These are phyloP conservation scores for Suillus sp. DNA, from an alignment of 768 basidiomycete genomes.

Conservation along the genomic window DNA sequence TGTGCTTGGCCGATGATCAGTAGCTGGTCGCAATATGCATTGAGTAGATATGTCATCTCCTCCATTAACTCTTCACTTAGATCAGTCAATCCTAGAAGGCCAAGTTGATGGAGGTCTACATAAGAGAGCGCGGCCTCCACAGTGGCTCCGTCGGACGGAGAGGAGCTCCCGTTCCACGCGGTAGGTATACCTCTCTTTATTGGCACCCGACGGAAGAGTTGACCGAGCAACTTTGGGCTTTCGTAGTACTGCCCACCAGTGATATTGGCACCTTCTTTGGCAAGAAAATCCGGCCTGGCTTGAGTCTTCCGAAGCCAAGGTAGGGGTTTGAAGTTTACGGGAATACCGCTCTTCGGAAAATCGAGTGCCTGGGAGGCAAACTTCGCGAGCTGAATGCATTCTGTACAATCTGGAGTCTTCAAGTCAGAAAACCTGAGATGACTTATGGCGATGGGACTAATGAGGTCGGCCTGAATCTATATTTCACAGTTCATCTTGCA, in stretches of 20 bases:
- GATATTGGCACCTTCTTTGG: conserved; percentile 53
- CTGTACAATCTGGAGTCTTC: conserved; percentile 44
- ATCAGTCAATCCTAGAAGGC: conserved; percentile 27
- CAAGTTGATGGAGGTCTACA: conserved; percentile 30
- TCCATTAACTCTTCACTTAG: conserved; percentile 31
- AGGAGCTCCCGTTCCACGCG: conserved; percentile 17
- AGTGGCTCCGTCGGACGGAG: conserved; percentile 30
- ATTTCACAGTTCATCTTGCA: background rate
- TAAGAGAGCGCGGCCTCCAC: conserved; percentile 30
- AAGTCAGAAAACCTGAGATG: conserved; percentile 69
- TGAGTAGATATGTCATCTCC: conserved; percentile 40
- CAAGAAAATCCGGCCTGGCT: conserved; percentile 65
- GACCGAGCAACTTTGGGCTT: conserved; percentile 59
- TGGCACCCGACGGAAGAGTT: conserved; percentile 56
- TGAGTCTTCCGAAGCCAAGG: conserved; percentile 41
- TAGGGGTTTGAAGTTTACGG: conserved; percentile 39
- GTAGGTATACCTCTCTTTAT: conserved; percentile 33
- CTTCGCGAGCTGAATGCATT: conserved; percentile 54
- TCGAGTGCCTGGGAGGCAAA: conserved; percentile 62
- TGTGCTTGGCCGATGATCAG: conserved; percentile 38
- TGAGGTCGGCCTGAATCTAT: conserved; percentile 38
- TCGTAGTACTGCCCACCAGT: conserved; percentile 42
- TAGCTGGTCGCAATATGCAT: conserved; percentile 38
- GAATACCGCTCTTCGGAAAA: conserved; percentile 39
- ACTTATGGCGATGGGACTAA: conserved; percentile 63